Evolutionary conservation across 176 grass and related monocot genomes (phyloP), one percentile per base, ranked within the genome.

Genomic region (Cenchrus americanus): DNA sequence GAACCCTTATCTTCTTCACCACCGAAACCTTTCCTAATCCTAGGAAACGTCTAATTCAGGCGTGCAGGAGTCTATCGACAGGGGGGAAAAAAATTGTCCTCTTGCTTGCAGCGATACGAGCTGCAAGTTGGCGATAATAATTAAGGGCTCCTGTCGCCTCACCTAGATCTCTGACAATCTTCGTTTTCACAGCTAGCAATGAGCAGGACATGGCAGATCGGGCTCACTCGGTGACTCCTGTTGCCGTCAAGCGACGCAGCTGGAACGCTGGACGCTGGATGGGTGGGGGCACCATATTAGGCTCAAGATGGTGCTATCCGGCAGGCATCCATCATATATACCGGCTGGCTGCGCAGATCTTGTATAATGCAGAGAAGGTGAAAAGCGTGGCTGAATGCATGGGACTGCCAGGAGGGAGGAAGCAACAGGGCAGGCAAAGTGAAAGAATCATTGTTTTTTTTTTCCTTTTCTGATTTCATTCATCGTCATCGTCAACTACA

Each of bases 401-500:
- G 24, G 13, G 79, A 86, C 79, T 1, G 49, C 57, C 26, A 60
- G 21, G 17, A 26, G 8, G 10, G 12, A 68, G 2, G 54, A 32
- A 57, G 17, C 4, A n/a, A 4, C 23, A 80, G 21, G 57, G 32
- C 48, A 30, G 19, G 6, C 9, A 72, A 30, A 34, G 52, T 27
- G 66, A 86, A 86, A 86, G 73, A 86, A 86, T 90, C 12, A 44
- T 23, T 83, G 34, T 73, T 66, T 27, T 40, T 27, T 40, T 75
- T 21, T 62, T 13, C 26, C 10, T 74, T 43, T 55, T 62, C 59
- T 65, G 73, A 75, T 55, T 27, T 62, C 67, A 52, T 30, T 62
- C 68, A 42, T 89, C 88, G 79, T 82, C 83, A 82, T 89, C 81
- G 75, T 88, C 72, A 82, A 78, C 67, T 90, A 86, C 66, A 54